Evolutionary conservation across 495 filamentous ascomycete species (phyloP).

Genomic region (Neurospora pannonica): DNA sequence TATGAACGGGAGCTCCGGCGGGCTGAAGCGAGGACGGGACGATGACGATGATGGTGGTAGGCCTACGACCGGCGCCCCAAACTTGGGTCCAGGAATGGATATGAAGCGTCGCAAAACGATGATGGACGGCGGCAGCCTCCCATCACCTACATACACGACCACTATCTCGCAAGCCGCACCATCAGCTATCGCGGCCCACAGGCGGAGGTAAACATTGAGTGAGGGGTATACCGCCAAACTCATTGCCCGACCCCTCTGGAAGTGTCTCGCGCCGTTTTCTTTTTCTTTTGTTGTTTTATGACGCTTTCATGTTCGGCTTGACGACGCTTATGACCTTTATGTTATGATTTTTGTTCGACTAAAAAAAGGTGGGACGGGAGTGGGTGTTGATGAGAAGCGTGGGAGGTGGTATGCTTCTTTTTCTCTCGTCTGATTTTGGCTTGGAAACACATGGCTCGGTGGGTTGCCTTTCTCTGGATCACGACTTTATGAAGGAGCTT

Average conservation of each 20-base stretch:
- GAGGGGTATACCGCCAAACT: neutral
- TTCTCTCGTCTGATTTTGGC: slow-evolving; percentile 31
- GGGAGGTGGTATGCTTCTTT: slow-evolving; percentile 20
- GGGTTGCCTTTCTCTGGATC: slow-evolving; percentile 6
- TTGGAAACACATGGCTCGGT: slow-evolving; percentile 18
- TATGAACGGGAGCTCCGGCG: slow-evolving; percentile 57
- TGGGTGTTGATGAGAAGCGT: slow-evolving; percentile 1
- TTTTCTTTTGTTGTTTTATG: slow-evolving; percentile 6
- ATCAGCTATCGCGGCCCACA: slow-evolving; percentile 20
- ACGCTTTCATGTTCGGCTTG: slow-evolving; percentile 6
- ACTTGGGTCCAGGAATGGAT: slow-evolving; percentile 42
- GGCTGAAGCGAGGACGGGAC: slow-evolving; percentile 75
- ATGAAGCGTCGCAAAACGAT: slow-evolving; percentile 81
- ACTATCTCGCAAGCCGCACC: slow-evolving; percentile 35
- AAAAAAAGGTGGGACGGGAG: slow-evolving; percentile 16
- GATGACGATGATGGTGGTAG: slow-evolving; percentile 65
- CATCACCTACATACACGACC: slow-evolving; percentile 36
- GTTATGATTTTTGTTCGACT: slow-evolving; percentile 23
- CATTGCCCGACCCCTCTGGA: neutral
- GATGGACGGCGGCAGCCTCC: slow-evolving; percentile 36
- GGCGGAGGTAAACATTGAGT: slow-evolving; percentile 18
- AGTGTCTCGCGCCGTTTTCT: neutral
- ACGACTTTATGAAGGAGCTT: slow-evolving; percentile 1
- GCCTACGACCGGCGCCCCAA: slow-evolving; percentile 50
- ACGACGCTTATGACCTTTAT: slow-evolving; percentile 28